These are phyloP conservation scores for Macadamia tetraphylla DNA, from an alignment of 164 flowering plant genomes.

Conservation along the genomic window DNA sequence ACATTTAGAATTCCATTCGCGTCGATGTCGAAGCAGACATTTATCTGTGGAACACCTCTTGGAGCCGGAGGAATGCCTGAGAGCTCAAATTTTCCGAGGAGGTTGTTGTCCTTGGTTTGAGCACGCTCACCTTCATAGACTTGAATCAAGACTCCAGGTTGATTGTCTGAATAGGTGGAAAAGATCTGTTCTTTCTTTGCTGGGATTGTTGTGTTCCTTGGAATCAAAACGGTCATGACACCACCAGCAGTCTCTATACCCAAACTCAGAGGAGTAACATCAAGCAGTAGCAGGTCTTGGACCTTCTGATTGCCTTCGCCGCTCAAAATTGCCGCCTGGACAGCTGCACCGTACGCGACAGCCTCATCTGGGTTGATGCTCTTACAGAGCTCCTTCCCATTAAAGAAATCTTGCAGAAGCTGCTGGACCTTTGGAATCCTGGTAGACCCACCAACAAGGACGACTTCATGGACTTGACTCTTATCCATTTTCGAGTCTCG, in stretches of 20 bases:
- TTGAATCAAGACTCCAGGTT: conserved; percentile 22
- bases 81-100: conserved; percentile 20
- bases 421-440: conserved; percentile 27
- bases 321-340: conserved; percentile 23
- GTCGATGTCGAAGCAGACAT: conserved; percentile 21
- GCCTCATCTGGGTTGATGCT: conserved; percentile 28
- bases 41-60: conserved; percentile 19
- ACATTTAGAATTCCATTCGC: conserved; percentile 27
- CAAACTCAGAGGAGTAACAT: conserved; percentile 26
- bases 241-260: conserved; percentile 32
- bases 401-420: conserved; percentile 22
- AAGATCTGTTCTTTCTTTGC: conserved; percentile 26
- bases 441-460: conserved; percentile 25
- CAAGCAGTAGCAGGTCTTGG: conserved; percentile 21
- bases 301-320: conserved; percentile 23
- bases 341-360: conserved; percentile 24
- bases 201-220: conserved; percentile 25
- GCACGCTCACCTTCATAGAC: conserved; percentile 30
- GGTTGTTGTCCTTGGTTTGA: conserved; percentile 16
- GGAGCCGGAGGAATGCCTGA: conserved; percentile 21
- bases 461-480: conserved; percentile 17
- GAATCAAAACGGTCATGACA: conserved; percentile 17
- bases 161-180: conserved; percentile 26
- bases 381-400: conserved; percentile 24
- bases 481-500: conserved; percentile 22